Base-by-base conservation (phyloP, 2,329 filamentous ascomycete species). In the Apiospora kogelbergensis region DNA sequence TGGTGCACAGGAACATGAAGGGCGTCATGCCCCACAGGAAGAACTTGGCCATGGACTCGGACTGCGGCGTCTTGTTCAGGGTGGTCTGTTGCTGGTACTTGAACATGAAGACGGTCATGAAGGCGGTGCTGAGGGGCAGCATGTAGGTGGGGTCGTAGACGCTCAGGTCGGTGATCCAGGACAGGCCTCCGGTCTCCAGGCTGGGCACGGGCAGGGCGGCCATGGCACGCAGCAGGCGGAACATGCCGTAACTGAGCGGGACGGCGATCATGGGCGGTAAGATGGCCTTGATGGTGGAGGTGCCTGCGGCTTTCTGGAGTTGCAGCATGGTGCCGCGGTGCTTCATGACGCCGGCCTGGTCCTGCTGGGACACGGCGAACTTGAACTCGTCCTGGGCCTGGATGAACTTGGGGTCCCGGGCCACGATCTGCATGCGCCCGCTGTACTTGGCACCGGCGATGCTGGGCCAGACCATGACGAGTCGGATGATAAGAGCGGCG, bases 131-230 rank as follows among this genome's bases (percentile, higher is more conserved):
- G 2, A 89, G 71, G 1, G 96, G 96, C 41, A 98, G 82, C 48
- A 96, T 79, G 74, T 88, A 95, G 75, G 86, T 91, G 0, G 96
- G 95, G 79, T 99, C 96, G 1, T 88, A 79, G 26, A 89, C 77
- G 0, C 93, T 91, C 71, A 99, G 80, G 78, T 98, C 92, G 1
- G 83, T 81, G 73, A 98, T 88, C 96, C 96, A 99, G 48, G 90
- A 81, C 44, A 90, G 81, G 2, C 93, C 91, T 41, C 92, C 93
- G 1, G 81, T 83, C 74, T 93, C 88, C 72, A 98, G 80, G 0
- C 89, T 91, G 0, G 95, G 95, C 6, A 98, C 93, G 4, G 95
- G 95, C 64, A 98, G 82, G 26, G 84, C 79, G 1, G 89, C 81
- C 92, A 97, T 97, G 73, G 86, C 90, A 67, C 89, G 86, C 72